Conservation (phyloP, 352 stramenopile genomes). For the Phytophthora foliorum region DNA sequence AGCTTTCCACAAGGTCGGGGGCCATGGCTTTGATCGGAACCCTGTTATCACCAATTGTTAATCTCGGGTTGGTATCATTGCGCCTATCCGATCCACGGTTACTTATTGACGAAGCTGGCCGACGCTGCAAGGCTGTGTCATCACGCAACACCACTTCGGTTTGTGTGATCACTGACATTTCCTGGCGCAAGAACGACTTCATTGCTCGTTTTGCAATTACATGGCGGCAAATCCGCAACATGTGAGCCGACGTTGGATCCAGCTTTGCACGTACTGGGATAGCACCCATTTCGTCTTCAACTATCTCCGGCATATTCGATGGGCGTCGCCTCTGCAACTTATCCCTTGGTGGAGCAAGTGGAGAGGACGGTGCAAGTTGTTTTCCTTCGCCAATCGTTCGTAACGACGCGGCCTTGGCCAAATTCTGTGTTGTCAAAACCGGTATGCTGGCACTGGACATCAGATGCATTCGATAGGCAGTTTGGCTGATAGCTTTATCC, state of each 20-base stretch:
- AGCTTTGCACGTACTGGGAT: constrained; percentile 40
- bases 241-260: constrained; percentile 63
- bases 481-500: constrained; percentile 74
- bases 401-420: constrained; percentile 48
- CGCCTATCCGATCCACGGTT: constrained; percentile 16
- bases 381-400: constrained; percentile 48
- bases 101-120: constrained; percentile 22
- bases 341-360: constrained; percentile 2
- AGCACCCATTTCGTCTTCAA: constrained; percentile 28
- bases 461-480: constrained; percentile 61
- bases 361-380: constrained; percentile 10
- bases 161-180: constrained; percentile 70
- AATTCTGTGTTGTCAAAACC: constrained; percentile 10
- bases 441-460: constrained; percentile 49
- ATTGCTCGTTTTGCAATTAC: constrained; percentile 79
- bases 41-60: constrained; percentile 15
- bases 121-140: constrained; percentile 52
- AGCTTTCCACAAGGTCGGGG: constrained; percentile 52
- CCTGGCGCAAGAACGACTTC: constrained; percentile 67
- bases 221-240: constrained; percentile 78
- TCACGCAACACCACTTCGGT: constrained; percentile 61
- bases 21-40: constrained; percentile 60
- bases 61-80: constrained; percentile 10
- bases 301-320: constrained; percentile 19
- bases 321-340: constrained; percentile 21